These are phyloP conservation scores for Begonia peltatifolia DNA, from an alignment of 306 rosid genomes.

Conservation along the genomic window DNA sequence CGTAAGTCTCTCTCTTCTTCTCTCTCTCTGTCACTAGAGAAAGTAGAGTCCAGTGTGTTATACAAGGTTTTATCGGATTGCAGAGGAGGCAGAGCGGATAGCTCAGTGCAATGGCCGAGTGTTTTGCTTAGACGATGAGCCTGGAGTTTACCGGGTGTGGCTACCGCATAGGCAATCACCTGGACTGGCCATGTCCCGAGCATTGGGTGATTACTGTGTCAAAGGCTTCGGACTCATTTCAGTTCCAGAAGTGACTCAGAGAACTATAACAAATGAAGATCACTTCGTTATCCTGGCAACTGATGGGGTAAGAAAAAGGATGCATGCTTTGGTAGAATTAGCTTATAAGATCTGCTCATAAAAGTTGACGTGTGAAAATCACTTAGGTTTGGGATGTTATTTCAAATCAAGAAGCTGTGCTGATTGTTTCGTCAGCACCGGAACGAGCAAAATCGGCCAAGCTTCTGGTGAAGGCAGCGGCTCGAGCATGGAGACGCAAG, in stretches of 20 bases:
- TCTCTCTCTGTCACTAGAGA: not conserved
- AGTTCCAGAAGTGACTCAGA: constrained; percentile 69
- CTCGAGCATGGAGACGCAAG: constrained; percentile 70
- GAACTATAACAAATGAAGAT: constrained; percentile 42
- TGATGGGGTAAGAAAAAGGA: constrained; percentile 43
- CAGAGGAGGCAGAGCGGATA: constrained; percentile 91
- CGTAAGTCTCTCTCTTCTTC: constrained; percentile 37
- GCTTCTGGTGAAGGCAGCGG: constrained; percentile 55
- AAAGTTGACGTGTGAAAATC: no score
- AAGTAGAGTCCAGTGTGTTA: constrained; percentile 1
- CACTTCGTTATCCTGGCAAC: constrained; percentile 80
- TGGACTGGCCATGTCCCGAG: constrained; percentile 87
- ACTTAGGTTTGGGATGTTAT: constrained; percentile 84
- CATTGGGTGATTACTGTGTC: constrained; percentile 79
- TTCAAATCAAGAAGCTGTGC: constrained; percentile 77
- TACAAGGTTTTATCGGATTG: constrained; percentile 6
- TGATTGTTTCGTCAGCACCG: constrained; percentile 37
- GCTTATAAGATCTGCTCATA: no score
- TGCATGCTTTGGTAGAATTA: no score
- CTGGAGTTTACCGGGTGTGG: constrained; percentile 81
- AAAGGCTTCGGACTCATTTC: constrained; percentile 77
- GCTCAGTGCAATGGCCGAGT: constrained; percentile 62
- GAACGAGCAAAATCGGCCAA: constrained; percentile 51
- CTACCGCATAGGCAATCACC: constrained; percentile 56
- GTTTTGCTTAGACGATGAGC: constrained; percentile 66